Base-by-base conservation (phyloP, 2,329 filamentous ascomycete genomes). In the Hirsutella minnesotensis region DNA sequence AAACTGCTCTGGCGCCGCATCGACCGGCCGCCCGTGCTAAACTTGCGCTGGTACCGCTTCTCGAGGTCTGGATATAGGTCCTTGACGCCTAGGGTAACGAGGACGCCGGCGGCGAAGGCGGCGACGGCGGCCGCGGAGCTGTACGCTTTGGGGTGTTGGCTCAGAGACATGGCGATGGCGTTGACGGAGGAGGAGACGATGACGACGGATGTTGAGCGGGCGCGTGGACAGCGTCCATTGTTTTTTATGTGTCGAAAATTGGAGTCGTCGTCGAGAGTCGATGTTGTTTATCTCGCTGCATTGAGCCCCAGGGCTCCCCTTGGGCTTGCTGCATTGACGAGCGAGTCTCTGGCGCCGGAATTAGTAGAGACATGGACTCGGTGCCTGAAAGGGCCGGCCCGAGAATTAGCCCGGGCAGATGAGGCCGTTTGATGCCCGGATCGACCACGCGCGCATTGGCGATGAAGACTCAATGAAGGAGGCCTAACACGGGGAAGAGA, bases 31-130 rank as follows among this genome's bases (percentile, higher is more conserved):
- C 29, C 34, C 16, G 39, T 4, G 50, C 59, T 47, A 43, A 58
- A 58, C 49, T 64, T 63, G 48, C 62, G 67, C 53, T 75, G 75
- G 53, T 79, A 85, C 18, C 77, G 72, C 19, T 69, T 63, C 58
- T 87, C 81, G 38, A 88, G 70, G 51, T 86, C 81, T 1, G 83
- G 80, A 53, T 88, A 89, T 31, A 89, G 61, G 57, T 90, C 84
- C 61, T 88, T 88, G 65, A 86, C 79, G 45, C 82, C 81, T 3
- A 92, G 64, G 0, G 86, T 87, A 44, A 89, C 61, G 41, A 87
- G 66, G 42, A 88, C 72, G 36, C 89, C 88, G 9, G 85, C 73
- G n/a, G 81, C 60, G 54, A 95, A 94, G 55, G 85, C 83, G 18
- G 79, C 66, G 44, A 77, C 70, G 35, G 88, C 60, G 47, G 82